Conservation (phyloP, 2,329 filamentous ascomycete species). For the Aspergillus caelatus region DNA sequence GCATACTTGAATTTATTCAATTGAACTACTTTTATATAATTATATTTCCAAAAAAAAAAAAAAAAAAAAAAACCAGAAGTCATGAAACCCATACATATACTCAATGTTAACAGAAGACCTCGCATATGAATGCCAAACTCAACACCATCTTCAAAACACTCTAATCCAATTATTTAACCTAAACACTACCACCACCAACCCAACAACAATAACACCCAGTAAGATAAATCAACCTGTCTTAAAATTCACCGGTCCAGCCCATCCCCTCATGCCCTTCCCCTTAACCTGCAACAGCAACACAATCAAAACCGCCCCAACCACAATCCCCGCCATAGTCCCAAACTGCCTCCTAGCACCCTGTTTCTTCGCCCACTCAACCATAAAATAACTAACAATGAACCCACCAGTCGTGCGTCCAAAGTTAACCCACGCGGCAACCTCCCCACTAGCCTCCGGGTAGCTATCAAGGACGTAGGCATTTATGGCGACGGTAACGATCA, state of each 20-base stretch:
- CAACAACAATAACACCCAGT: no score
- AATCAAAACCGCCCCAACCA: constrained; percentile 39
- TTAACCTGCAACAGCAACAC: constrained; percentile 39
- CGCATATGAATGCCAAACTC: no score
- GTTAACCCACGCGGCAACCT: constrained; percentile 58
- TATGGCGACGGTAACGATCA: constrained; percentile 57
- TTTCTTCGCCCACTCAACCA: constrained; percentile 53
- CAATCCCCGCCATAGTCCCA: constrained; percentile 52
- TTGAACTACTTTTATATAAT: neutral
- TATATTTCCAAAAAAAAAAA: no score
- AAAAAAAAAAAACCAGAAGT: no score
- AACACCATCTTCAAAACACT: neutral
- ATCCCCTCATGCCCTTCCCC: constrained; percentile 43
- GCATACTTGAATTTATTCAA: neutral
- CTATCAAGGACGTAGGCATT: constrained; percentile 57
- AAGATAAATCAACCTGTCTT: constrained; percentile 18
- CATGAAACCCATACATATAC: no score
- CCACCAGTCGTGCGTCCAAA: constrained; percentile 53
- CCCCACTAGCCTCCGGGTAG: constrained; percentile 59
- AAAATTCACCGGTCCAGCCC: constrained; percentile 41
- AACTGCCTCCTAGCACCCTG: constrained; percentile 50
- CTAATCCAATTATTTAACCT: neutral
- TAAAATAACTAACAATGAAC: constrained; percentile 57
- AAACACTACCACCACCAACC: no score
- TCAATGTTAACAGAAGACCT: no score